Conservation (phyloP, 257 asterid species). For the Rehmannia glutinosa region DNA sequence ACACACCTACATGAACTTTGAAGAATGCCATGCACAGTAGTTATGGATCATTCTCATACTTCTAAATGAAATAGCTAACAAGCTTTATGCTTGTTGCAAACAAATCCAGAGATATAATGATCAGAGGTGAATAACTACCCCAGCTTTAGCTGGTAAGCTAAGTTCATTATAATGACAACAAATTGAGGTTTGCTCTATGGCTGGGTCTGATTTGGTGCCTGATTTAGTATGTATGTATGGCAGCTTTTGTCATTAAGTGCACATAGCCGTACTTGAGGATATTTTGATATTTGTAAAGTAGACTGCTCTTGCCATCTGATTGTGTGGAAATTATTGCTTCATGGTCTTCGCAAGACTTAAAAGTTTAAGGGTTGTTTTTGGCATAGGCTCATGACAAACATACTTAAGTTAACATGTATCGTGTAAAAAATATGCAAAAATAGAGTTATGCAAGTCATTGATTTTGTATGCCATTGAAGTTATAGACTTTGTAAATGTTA, state of each 20-base stretch:
- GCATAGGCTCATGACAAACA: not conserved
- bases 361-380: not conserved
- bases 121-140: not conserved
- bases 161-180: not conserved
- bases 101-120: not conserved
- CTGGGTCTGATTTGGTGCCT: not conserved
- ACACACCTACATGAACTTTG: slow-evolving; percentile 1
- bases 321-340: not conserved
- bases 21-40: not conserved
- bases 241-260: not conserved
- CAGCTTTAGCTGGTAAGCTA: not conserved
- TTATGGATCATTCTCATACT: not conserved
- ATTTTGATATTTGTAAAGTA: not conserved
- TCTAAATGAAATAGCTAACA: not conserved
- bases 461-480: too few species aligned
- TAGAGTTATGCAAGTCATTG: not conserved
- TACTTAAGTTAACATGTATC: not conserved
- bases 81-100: not conserved
- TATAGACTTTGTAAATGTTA: not conserved
- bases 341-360: not conserved
- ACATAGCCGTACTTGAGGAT: not conserved
- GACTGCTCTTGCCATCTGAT: not conserved
- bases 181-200: not conserved
- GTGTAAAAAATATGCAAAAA: not conserved
- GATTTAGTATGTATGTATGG: not conserved